Percentiles rank a stretch among this genome's conserved stretches.
Evolutionary conservation across 2,329 filamentous ascomycete genomes (phyloP).

Genomic region (Dactylellina sp.): DNA sequence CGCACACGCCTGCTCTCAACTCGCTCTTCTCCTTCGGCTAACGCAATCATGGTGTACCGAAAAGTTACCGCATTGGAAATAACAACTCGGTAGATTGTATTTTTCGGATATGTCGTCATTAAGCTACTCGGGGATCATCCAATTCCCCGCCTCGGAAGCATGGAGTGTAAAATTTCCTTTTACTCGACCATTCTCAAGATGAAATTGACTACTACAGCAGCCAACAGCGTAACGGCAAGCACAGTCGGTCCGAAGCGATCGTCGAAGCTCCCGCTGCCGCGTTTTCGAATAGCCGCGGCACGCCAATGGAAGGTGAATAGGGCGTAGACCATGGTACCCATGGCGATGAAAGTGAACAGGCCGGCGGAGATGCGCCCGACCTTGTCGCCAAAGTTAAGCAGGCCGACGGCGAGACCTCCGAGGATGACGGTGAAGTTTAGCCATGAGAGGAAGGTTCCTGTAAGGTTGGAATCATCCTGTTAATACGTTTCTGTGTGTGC

Average conservation of each 20-base stretch:
- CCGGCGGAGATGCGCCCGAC: constrained; percentile 94
- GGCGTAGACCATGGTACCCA: constrained; percentile 95
- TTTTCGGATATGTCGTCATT: no score
- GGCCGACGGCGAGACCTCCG: constrained; percentile 92
- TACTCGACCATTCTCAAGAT: constrained; percentile 74
- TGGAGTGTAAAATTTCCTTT: no score
- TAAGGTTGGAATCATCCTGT: background rate
- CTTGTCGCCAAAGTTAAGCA: constrained; percentile 97
- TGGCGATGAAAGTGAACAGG: constrained; percentile 91
- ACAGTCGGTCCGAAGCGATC: constrained; percentile 94
- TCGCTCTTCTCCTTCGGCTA: no score
- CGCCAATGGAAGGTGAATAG: constrained; percentile 97
- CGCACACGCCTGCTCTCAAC: background rate
- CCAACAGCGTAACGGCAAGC: constrained; percentile 83
- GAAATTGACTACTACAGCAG: constrained; percentile 96
- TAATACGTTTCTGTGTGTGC: background rate
- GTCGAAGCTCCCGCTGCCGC: constrained; percentile 95
- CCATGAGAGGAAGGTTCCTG: constrained; percentile 91
- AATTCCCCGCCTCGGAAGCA: no score
- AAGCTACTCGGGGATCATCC: no score
- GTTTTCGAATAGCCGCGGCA: constrained; percentile 87
- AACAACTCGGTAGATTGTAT: no score
- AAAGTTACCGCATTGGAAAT: no score
- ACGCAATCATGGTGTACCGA: no score
- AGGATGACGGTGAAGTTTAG: constrained; percentile 99